Base-by-base conservation (phyloP, 306 rosid species). In the Hylodesmum podocarpum region DNA sequence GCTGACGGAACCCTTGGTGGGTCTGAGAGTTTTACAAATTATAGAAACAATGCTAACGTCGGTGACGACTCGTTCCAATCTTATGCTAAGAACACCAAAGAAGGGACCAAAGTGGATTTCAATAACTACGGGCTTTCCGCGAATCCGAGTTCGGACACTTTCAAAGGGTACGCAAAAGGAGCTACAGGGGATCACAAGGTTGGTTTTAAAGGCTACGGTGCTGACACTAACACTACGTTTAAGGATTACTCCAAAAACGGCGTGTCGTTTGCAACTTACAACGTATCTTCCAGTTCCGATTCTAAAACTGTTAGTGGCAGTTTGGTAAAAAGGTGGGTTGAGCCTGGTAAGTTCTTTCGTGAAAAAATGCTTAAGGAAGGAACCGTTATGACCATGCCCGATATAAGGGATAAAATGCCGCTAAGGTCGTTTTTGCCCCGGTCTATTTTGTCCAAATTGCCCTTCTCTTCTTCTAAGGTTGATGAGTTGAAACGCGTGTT, bases 191-290 rank as follows among this genome's bases (percentile, higher is more conserved):
- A 76, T n/a, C 88, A 81, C 1, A 59, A 73, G 22, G 59, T 84
- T 70, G 86, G 82, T 4, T 94, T 94, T 87, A 94, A 84, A 27
- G 72, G 53, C 54, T 94, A 94, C 61, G 93, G 98, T 13, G 89
- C 80, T 46, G 88, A 91, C 82, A 70, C 46, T 0, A 62, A 58
- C 22, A 2, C 66, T 7, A 58, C 66, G 0, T 58, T 58, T 7
- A 28, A 28, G 18, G 66, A 58, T 27, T 58, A 58, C 39, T 37
- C 66, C 3, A 58, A 58, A 58, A 8, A 28, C 0, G 66, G 66
- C 1, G 66, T 58, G 4, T 28, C 66, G 21, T 58, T 58, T 1
- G 7, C 41, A 8, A 3, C 7, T n/a, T 62, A 62, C 46, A 62
- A 62, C 28, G n/a, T n/a, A 18, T 2, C 14, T 40, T 14, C 8